Conservation (phyloP, 192 early-diverging fungal species). For the Entomortierella chlamydospora region DNA sequence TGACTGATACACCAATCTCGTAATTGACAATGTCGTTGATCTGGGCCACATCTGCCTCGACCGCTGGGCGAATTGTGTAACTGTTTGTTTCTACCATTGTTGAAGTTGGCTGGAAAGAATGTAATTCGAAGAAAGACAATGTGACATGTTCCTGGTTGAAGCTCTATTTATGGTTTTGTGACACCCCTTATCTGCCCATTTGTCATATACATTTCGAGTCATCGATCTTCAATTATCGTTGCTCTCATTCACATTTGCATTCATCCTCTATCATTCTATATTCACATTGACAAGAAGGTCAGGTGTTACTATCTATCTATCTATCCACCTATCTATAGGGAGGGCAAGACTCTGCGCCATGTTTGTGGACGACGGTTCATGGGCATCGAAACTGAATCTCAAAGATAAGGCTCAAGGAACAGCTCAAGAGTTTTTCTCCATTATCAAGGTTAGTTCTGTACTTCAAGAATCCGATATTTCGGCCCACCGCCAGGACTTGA, state of each 20-base stretch:
- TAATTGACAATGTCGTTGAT: constrained; percentile 65
- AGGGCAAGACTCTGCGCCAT: no score
- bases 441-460: constrained; percentile 34
- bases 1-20: constrained; percentile 54
- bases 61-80: constrained; percentile 53
- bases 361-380: constrained; percentile 49
- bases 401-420: constrained; percentile 48
- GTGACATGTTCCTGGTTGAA: no score
- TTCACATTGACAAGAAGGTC: background rate
- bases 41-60: constrained; percentile 45
- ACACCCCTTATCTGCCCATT: background rate
- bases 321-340: no score
- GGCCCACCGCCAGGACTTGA: background rate
- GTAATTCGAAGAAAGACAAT: constrained; percentile 1
- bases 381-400: constrained; percentile 35
- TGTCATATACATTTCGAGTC: constrained; percentile 26
- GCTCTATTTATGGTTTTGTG: background rate
- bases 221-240: background rate
- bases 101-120: no score
- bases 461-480: background rate
- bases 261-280: background rate
- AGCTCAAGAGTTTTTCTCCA: constrained; percentile 23
- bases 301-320: background rate
- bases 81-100: background rate
- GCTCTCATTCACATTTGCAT: background rate